A percentile compares a stretch with the other conserved stretches of the same genome.
Conservation (phyloP, 2,329 filamentous ascomycete species). For the Juglanconis sp. region DNA sequence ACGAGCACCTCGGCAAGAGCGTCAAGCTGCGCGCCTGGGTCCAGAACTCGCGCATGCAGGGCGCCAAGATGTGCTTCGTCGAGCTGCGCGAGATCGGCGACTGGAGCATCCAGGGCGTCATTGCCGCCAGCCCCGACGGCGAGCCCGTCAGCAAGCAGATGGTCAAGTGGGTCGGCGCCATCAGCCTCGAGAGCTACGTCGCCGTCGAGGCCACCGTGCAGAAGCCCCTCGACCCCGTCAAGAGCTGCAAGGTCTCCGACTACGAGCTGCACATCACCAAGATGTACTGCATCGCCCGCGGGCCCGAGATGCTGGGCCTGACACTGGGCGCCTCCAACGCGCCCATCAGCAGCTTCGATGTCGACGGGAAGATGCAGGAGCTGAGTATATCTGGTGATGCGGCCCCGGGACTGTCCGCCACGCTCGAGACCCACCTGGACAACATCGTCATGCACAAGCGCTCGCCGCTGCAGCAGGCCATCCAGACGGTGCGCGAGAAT, state of each 20-base stretch:
- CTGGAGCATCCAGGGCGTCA: slow-evolving; percentile 79
- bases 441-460: slow-evolving; percentile 93
- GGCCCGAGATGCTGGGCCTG: slow-evolving; percentile 55
- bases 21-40: slow-evolving; percentile 78
- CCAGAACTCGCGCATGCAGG: slow-evolving; percentile 83
- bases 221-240: slow-evolving; percentile 81
- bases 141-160: slow-evolving; percentile 73
- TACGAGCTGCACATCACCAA: slow-evolving; percentile 87
- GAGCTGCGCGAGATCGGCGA: slow-evolving; percentile 74
- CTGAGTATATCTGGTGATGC: slow-evolving; percentile 32
- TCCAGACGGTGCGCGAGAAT: slow-evolving; percentile 38
- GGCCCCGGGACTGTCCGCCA: slow-evolving; percentile 60
- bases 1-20: slow-evolving; percentile 64
- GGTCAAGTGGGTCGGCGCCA: slow-evolving; percentile 82
- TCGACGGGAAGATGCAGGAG: slow-evolving; percentile 44
- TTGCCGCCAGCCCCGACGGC: slow-evolving; percentile 63
- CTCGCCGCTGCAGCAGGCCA: slow-evolving; percentile 85
- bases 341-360: slow-evolving; percentile 58
- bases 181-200: slow-evolving; percentile 80
- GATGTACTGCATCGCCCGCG: slow-evolving; percentile 71
- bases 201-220: slow-evolving; percentile 76
- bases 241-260: slow-evolving; percentile 75
- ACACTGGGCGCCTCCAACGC: slow-evolving; percentile 54
- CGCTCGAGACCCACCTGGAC: slow-evolving; percentile 79
- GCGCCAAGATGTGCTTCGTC: slow-evolving; percentile 87